A percentile compares a stretch with the other conserved stretches of the same genome.
Conservation (phyloP, 768 basidiomycete species). For the Cyathus striatus region DNA sequence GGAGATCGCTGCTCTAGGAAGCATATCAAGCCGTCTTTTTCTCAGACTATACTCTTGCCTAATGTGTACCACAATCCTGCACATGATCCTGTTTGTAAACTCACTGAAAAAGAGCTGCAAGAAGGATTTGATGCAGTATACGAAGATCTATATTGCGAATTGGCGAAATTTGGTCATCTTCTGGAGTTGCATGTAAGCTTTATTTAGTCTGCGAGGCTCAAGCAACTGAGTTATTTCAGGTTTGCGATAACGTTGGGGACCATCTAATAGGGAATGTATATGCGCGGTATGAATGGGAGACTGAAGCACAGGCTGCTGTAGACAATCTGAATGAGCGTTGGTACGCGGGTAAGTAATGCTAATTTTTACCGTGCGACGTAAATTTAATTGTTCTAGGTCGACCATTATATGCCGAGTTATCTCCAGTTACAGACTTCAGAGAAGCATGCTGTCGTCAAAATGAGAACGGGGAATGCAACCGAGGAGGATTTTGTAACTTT, state of each 20-base stretch:
- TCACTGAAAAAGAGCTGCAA: conserved; percentile 83
- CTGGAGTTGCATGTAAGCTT: conserved; percentile 85
- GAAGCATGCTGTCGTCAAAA: conserved; percentile 99
- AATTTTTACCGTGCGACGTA: neutral
- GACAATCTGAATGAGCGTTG: conserved; percentile 93
- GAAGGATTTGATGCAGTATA: conserved; percentile 93
- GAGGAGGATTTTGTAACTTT: conserved; percentile 98
- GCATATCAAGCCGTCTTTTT: conserved; percentile 96
- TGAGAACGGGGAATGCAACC: conserved; percentile 96
- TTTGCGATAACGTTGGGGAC: conserved; percentile 99
- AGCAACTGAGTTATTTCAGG: conserved; percentile 32
- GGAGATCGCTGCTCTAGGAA: conserved; percentile 98
- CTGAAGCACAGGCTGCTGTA: conserved; percentile 90
- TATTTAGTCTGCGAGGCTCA: conserved; percentile 3
- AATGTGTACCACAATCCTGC: conserved; percentile 99
- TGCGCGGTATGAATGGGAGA: conserved; percentile 98
- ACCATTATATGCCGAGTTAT: conserved; percentile 94
- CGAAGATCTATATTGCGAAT: conserved; percentile 91
- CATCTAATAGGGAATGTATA: conserved; percentile 98
- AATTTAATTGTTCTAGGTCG: conserved; percentile 72
- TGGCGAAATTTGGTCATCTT: conserved; percentile 92
- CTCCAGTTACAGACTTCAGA: conserved; percentile 97
- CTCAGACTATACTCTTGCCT: conserved; percentile 92
- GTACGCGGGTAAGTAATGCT: conserved; percentile 78
- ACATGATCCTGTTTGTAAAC: conserved; percentile 85